phyloP scores from a whole-genome alignment of 2,329 filamentous ascomycete genomes.

The Arthroderma uncinatum region DNA sequence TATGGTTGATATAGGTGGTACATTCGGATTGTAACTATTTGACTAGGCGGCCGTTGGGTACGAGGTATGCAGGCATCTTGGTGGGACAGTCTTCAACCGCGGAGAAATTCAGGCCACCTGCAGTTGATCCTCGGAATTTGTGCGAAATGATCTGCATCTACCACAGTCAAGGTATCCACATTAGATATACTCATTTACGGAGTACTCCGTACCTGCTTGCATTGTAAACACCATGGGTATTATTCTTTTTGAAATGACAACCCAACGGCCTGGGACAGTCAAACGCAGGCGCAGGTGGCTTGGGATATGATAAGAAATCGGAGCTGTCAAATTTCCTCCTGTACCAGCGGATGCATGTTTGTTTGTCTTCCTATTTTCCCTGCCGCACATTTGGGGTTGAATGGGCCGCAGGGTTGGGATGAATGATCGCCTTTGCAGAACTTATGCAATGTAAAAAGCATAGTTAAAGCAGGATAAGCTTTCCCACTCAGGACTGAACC shows the following conservation, averaged over 20 bases:
- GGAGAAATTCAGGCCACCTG: not conserved
- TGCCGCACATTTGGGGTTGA: not conserved
- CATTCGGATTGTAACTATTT: not conserved
- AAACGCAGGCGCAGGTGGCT: not conserved
- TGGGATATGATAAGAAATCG: not conserved
- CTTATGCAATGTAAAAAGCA: not conserved
- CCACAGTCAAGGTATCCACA: not conserved
- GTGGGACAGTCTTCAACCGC: not conserved
- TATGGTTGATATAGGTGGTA: not conserved
- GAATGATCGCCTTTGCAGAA: not conserved
- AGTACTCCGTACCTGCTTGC: not conserved
- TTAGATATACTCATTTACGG: not conserved
- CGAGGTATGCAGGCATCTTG: not conserved
- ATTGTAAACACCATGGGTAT: not conserved
- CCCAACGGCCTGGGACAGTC: not conserved
- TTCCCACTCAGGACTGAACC: not conserved
- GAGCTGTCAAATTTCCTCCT: not conserved
- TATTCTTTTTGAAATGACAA: not conserved
- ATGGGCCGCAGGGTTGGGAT: not conserved
- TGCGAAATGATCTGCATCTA: not conserved
- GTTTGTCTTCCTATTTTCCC: not conserved
- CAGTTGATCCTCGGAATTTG: not conserved
- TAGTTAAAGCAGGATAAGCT: slow-evolving; percentile 1
- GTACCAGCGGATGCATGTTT: not conserved
- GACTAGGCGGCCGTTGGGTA: not conserved